A percentile compares a stretch with the other conserved stretches of the same genome.
Evolutionary conservation across 345 rosid genomes (phyloP).

Genomic region (Eucalyptus melliodora): DNA sequence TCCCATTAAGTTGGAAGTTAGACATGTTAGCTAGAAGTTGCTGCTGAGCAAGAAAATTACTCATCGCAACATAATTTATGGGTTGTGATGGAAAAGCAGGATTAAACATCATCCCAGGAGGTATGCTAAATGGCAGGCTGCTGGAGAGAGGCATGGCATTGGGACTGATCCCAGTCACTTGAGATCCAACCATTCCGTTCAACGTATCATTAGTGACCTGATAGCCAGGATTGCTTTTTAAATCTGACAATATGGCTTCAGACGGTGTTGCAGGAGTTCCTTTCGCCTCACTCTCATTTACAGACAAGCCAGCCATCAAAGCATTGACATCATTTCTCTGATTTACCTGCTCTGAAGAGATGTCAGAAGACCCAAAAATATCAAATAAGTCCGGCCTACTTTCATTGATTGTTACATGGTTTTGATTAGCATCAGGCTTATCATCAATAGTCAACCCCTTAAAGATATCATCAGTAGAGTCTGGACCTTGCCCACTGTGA

Average conservation of each 20-base stretch:
- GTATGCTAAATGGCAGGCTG: conserved; percentile 40
- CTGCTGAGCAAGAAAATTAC: conserved; percentile 61
- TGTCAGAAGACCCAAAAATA: conserved; percentile 20
- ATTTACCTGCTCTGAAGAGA: conserved; percentile 23
- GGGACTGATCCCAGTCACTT: conserved; percentile 33
- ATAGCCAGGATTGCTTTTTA: conserved; percentile 14
- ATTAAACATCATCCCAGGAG: conserved; percentile 58
- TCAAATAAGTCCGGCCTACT: conserved; percentile 38
- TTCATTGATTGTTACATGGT: conserved; percentile 11
- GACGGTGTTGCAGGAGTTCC: conserved; percentile 24
- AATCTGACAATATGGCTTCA: conserved; percentile 28
- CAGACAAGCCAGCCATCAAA: conserved; percentile 54
- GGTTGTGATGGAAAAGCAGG: conserved; percentile 54
- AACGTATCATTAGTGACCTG: conserved; percentile 28
- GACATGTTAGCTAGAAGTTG: conserved; percentile 69
- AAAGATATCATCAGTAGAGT: conserved; percentile 41
- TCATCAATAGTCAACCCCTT: conserved; percentile 60
- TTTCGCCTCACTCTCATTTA: conserved; percentile 33
- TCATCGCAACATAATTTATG: conserved; percentile 63
- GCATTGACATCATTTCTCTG: conserved; percentile 25
- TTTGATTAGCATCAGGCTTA: conserved; percentile 24
- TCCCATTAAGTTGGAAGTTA: conserved; percentile 61
- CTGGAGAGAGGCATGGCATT: conserved; percentile 39
- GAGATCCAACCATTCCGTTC: conserved; percentile 37
- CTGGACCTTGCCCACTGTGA: conserved; percentile 26